These are phyloP conservation scores for Claviceps monticola DNA, from an alignment of 2,329 filamentous ascomycete species.

Conservation along the genomic window DNA sequence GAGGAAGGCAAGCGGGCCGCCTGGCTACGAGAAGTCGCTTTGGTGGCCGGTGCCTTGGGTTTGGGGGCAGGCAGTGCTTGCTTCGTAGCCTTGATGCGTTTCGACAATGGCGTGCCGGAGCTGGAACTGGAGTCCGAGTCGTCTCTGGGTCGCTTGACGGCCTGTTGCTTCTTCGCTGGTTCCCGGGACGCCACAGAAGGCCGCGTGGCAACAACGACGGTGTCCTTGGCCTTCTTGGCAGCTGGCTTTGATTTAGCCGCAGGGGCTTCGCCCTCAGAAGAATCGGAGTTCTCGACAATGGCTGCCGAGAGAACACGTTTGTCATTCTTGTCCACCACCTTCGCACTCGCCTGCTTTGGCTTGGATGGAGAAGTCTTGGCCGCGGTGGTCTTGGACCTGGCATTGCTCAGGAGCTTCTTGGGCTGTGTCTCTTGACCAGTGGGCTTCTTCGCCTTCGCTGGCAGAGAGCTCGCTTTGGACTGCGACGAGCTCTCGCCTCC, in stretches of 20 bases:
- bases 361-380: conserved; percentile 28
- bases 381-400: conserved; percentile 20
- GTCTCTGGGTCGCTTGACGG: conserved; percentile 38
- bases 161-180: conserved; percentile 18
- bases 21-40: conserved; percentile 32
- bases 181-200: conserved; percentile 15
- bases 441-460: conserved; percentile 42
- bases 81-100: conserved; percentile 40
- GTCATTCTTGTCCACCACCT: conserved; percentile 15
- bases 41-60: conserved; percentile 33
- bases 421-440: conserved; percentile 39
- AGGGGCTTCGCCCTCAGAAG: conserved; percentile 35
- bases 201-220: conserved; percentile 19
- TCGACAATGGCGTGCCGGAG: conserved; percentile 43
- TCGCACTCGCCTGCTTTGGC: conserved; percentile 19
- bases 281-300: conserved; percentile 42
- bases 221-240: conserved; percentile 18
- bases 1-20: conserved; percentile 20
- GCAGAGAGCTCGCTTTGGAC: conserved; percentile 36
- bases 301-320: conserved; percentile 39
- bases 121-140: conserved; percentile 43
- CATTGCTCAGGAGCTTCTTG: conserved; percentile 34
- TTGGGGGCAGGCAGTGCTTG: conserved; percentile 20
- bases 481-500: conserved; percentile 32
- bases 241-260: conserved; percentile 16